Evolutionary conservation across 306 rosid genomes (phyloP).

Genomic region (Mimosa bimucronata): DNA sequence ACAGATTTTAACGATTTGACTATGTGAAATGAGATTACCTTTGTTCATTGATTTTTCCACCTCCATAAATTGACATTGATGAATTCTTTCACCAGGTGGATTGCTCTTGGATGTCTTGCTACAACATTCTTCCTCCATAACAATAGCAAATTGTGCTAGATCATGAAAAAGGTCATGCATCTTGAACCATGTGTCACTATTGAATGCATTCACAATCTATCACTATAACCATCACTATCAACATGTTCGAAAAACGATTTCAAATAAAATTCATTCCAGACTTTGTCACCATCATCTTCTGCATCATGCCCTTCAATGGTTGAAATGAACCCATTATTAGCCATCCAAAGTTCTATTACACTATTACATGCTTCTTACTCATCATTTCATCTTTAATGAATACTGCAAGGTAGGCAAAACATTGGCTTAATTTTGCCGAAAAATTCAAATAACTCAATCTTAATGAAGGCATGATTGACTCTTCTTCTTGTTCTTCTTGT

Average conservation of each 20-base stretch:
- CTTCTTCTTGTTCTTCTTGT: not conserved
- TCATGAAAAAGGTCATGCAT: constrained; percentile 34
- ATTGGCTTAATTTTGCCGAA: not conserved
- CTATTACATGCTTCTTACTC: not conserved
- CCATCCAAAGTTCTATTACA: constrained; percentile 48
- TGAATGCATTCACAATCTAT: not conserved
- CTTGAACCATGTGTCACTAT: not conserved
- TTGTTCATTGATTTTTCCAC: too few species aligned
- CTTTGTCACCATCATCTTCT: constrained; percentile 30
- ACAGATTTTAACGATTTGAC: constrained; percentile 6
- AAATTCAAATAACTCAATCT: constrained; percentile 24
- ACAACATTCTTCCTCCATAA: too few species aligned
- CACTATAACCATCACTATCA: too few species aligned
- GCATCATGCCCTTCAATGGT: not conserved
- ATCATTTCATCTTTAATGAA: not conserved
- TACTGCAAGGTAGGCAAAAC: constrained; percentile 25
- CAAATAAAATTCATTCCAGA: constrained; percentile 25
- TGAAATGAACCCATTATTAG: constrained; percentile 37
- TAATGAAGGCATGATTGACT: constrained; percentile 6
- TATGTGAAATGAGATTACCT: not conserved
- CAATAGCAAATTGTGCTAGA: not conserved
- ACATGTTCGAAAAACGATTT: constrained; percentile 36
- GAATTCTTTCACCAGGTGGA: not conserved
- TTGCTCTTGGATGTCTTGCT: too few species aligned
- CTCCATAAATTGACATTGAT: not conserved